Base-by-base conservation (phyloP, 805 yeast species). In the Wickerhamiella qilinensis region DNA sequence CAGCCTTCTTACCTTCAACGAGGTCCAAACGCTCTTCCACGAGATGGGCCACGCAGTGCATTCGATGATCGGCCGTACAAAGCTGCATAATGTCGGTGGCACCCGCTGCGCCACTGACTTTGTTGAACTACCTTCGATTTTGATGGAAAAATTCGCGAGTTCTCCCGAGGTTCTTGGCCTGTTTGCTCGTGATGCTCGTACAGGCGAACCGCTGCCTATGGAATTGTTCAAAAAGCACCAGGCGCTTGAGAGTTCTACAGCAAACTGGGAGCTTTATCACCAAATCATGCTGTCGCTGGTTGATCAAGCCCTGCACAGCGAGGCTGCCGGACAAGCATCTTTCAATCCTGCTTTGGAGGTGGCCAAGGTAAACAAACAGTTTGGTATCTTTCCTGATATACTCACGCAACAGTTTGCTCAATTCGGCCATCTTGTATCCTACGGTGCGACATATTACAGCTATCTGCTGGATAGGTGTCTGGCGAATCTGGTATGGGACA, bases 41-140 rank as follows among this genome's bases (percentile, higher is more conserved):
- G 98, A 91, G 59, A 85, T 91, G 94, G 98, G 98, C 1, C 98
- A 91, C 58, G 97, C 97, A 1, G 80, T 91, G 73, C 98, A 91
- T 56, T 83, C 96, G 2, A 88, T 91, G 94, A 61, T 91, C 17
- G 98, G 97, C 0, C 69, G 88, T 44, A 91, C 98, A 0, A 67
- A 77, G 32, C 60, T 88, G 38, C 98, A 91, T 55, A 91, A 85
- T 55, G 78, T 88, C 7, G 77, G 93, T 25, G 98, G 98, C 3
- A 91, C 98, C 0, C 68, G 98, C 42, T 88, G 97, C 55, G 80
- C 83, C 3, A 83, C 97, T 0, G 98, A 91, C 56, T 91, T 91
- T 60, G 98, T 91, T 15, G 98, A 91, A 57, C 62, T 91, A 33
- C 98, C 98, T 1, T 84, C 95, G 12, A 88, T 91, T n/a, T 57